Percentiles rank a stretch among this genome's conserved stretches.
These are phyloP conservation scores for Verticillium longisporum DNA, from an alignment of 2,329 filamentous ascomycete genomes.

Conservation along the genomic window DNA sequence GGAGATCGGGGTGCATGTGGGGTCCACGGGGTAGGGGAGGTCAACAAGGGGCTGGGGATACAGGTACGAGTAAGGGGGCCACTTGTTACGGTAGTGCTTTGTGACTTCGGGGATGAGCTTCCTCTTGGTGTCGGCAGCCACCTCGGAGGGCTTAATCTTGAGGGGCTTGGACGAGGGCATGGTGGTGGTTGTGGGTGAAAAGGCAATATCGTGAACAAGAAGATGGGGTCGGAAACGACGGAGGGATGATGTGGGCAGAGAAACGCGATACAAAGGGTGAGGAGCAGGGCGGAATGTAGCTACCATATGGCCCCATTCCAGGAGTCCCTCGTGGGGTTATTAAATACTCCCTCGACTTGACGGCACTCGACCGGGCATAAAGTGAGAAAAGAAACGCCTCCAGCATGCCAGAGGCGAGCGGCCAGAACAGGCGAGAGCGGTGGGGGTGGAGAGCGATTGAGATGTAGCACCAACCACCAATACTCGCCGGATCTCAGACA, in stretches of 20 bases:
- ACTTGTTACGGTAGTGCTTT: conserved; percentile 46
- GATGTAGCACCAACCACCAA: conserved; percentile 8
- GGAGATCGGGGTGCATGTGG: conserved; percentile 8
- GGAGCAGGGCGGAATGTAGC: background rate
- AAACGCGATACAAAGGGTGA: background rate
- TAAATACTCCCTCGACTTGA: background rate
- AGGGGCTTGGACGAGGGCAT: conserved; percentile 26
- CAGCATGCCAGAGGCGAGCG: conserved; percentile 2
- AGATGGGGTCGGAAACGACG: background rate
- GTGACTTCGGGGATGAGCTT: conserved; percentile 61
- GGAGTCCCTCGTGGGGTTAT: background rate
- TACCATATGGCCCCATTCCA: background rate
- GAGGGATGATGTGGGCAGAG: background rate
- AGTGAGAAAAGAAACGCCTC: conserved; percentile 7
- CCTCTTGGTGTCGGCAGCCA: conserved; percentile 67
- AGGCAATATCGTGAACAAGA: background rate
- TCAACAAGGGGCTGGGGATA: conserved; percentile 44
- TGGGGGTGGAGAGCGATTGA: conserved; percentile 5
- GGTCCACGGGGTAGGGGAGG: conserved; percentile 29
- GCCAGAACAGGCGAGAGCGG: conserved; percentile 12
- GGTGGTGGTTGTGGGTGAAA: background rate
- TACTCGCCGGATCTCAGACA: conserved; percentile 14
- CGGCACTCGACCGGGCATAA: background rate
- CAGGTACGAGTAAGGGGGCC: conserved; percentile 52
- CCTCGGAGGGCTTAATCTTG: conserved; percentile 59